Base-by-base conservation (phyloP, 2,329 filamentous ascomycete genomes). In the Sporothrix protearum region DNA sequence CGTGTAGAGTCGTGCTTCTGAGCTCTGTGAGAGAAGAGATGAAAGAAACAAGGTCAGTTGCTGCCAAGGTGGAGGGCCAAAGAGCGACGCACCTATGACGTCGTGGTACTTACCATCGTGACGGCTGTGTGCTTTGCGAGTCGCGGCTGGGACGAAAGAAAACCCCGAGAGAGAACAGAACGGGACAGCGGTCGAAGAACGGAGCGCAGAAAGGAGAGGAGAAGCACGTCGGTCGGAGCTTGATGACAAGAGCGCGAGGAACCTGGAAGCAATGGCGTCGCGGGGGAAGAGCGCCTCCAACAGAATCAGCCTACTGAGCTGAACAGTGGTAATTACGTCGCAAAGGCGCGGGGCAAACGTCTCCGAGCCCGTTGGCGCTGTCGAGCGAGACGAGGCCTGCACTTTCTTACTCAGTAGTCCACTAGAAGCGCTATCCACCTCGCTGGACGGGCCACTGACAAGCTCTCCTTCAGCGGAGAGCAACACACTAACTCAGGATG, bases 1-100 rank as follows among this genome's bases (percentile, higher is more conserved):
- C 73, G 92, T 93, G 84, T 97, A 98, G 74, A 98, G 87, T 76
- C 94, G 87, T 74, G 93, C 90, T 85, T 97, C 94, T 79, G 94
- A 96, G 77, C 89, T 82, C 84, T 85, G 73, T 22, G 25, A 19
- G 39, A n/a, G 39, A n/a, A 8, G 42, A 39, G 25, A 14, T 14
- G 4, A 28, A 10, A 14, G n/a, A 42, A 10, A 4, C 22, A 28
- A 2, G 25, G 57, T 39, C 42, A 33, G 10, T 57, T 57, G 14
- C n/a, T n/a, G n/a, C n/a, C 8, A 39, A 6, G 25, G 25, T 57
- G 4, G 19, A 39, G 33, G 9, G 33, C 3, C 10, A 4, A n/a
- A 19, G 8, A 36, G 4, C 57, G 57, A 12, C 33, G 33, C 57
- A 45, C 5, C 36, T 4, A 64, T 28, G 30, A 59, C 55, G 59